Evolutionary conservation across 495 filamentous ascomycete species (phyloP), one percentile per base, ranked within the genome.

Genomic region (Bacidia rubella): DNA sequence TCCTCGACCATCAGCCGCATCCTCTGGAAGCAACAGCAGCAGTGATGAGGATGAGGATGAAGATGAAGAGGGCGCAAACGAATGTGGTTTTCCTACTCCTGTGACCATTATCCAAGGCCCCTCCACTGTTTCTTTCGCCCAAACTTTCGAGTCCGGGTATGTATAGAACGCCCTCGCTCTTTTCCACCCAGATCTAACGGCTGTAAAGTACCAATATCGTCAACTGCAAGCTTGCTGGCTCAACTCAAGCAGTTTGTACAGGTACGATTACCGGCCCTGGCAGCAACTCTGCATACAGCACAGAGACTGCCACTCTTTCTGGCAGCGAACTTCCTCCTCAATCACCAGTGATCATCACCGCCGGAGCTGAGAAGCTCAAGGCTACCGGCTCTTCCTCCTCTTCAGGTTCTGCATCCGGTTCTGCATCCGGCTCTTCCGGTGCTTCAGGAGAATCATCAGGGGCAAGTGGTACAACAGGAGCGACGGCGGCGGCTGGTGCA

Each of bases 261-360:
- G 53, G 17, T 2, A 2, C n/a, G 9, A 38, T 3, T 11, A 19
- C 44, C 11, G 53, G n/a, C 9, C 12, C 42, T 2, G 43, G 21
- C 20, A 12, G 3, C 12, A n/a, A 12, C n/a, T 1, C 21, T 20
- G 23, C 25, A 2, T 15, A 22, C 7, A 22, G 29, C 15, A 23
- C 44, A 22, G 27, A 24, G 2, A 54, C 45, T 12, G 29, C 20
- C 1, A 54, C 45, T 11, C 27, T 49, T n/a, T 20, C 45, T 42
- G 45, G 45, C 9, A 41, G 17, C n/a, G 53, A 49, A 0, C 19
- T 47, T 10, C 11, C 17, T 23, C 26, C 11, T 41, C 23, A 2
- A 17, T 2, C 49, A n/a, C 27, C 53, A 25, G 53, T 54, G 11
- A 24, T 41, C 40, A 49, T 54, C 23, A 54, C 53, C 12, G 53